phyloP scores from a whole-genome alignment of 1,284 basidiomycete genomes.

The Hortiboletus rubellus region DNA sequence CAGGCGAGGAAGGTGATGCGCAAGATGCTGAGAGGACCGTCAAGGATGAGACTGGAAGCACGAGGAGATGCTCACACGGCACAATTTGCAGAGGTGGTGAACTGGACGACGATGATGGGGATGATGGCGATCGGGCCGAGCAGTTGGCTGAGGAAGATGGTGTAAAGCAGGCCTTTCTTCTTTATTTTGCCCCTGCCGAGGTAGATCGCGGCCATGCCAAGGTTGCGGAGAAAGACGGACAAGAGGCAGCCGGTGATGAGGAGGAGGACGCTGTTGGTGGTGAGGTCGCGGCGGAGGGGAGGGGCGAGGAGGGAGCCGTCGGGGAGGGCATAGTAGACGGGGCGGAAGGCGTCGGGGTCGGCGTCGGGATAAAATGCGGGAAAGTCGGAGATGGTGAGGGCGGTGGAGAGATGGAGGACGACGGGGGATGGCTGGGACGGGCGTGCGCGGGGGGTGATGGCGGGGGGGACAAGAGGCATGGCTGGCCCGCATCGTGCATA shows the following conservation, averaged over 20 bases:
- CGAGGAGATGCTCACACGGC: conserved; percentile 33
- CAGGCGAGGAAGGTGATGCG: conserved; percentile 39
- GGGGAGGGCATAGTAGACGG: conserved; percentile 46
- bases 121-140: conserved; percentile 49
- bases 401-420: conserved; percentile 51
- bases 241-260: conserved; percentile 50
- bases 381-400: conserved; percentile 52
- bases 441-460: conserved; percentile 7
- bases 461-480: not conserved
- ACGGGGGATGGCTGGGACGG: conserved; percentile 33
- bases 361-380: conserved; percentile 41
- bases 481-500: too few species aligned
- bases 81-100: conserved; percentile 42
- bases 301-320: conserved; percentile 63
- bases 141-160: conserved; percentile 55
- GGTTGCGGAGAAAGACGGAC: conserved; percentile 56
- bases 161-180: conserved; percentile 60
- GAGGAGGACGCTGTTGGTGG: conserved; percentile 45
- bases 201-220: conserved; percentile 52
- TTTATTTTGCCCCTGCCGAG: conserved; percentile 56
- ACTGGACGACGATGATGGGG: conserved; percentile 48
- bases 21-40: conserved; percentile 38
- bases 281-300: conserved; percentile 46
- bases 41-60: not conserved
- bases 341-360: conserved; percentile 48